Conservation (phyloP, 2,329 filamentous ascomycete genomes). For the Aspergillus japonicus region DNA sequence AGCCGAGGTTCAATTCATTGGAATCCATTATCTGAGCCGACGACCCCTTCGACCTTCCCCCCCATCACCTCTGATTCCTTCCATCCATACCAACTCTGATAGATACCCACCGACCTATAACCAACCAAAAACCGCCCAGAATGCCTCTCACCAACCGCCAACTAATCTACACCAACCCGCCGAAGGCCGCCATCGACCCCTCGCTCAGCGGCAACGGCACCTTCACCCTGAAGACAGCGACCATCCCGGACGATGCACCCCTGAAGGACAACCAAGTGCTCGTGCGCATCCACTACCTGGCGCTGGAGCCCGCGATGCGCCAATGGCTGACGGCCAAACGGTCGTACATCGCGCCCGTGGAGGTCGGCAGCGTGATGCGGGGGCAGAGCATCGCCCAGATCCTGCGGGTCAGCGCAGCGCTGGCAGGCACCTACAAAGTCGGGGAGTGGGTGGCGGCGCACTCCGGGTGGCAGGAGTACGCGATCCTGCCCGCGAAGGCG, state of each 20-base stretch:
- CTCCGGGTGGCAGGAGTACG: constrained; percentile 67
- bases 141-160: constrained; percentile 35
- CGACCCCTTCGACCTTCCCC: neutral
- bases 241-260: constrained; percentile 30
- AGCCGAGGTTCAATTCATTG: neutral
- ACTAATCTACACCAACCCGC: constrained; percentile 36
- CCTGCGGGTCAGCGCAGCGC: constrained; percentile 52
- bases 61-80: neutral
- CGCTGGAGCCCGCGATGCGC: constrained; percentile 74
- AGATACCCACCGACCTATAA: neutral
- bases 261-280: constrained; percentile 57
- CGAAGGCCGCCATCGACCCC: constrained; percentile 37
- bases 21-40: neutral
- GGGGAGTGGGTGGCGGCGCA: constrained; percentile 53
- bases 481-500: constrained; percentile 56
- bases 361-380: constrained; percentile 68
- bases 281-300: constrained; percentile 60
- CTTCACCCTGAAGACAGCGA: constrained; percentile 33
- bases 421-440: constrained; percentile 27
- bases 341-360: constrained; percentile 67
- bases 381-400: constrained; percentile 61
- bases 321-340: constrained; percentile 63
- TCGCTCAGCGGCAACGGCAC: constrained; percentile 33
- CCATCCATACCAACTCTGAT: neutral
- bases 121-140: constrained; percentile 2